Evolutionary conservation across 805 yeast genomes (phyloP), one percentile per base, ranked within the genome.

Genomic region (Candida taoyuanica): DNA sequence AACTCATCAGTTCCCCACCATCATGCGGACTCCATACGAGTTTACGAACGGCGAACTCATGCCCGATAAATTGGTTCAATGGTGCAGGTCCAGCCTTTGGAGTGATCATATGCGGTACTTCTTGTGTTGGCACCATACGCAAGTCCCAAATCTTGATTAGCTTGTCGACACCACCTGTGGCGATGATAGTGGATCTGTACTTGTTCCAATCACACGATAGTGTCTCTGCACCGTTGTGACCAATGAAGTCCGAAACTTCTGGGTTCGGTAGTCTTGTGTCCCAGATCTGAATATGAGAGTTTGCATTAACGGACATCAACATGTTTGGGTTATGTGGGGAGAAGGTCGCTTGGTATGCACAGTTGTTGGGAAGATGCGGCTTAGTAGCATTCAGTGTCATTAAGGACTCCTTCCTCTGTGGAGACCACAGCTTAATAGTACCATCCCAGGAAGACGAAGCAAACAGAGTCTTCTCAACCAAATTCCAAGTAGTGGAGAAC

Each of bases 391-490:
- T 56, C 31, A 86, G 64, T 1, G 89, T 81, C 40, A 78, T 33
- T 39, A 85, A 44, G 18, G 87, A 76, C 15, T 68, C 63, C 20
- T 59, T 63, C 40, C 88, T 65, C 28, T 60, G 59, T 0, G 93
- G 88, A 0, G 79, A 60, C 95, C 95, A 85, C 4, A 86, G 54
- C 59, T 85, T 86, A 27, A 89, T 73, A 0, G 83, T 66, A 0
- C 97, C 96, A 59, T 91, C 98, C 98, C 98, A 91, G 7, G 95
- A 82, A 19, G 89, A 74, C 15, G 91, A 73, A 28, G 82, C 78
- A 60, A 91, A 85, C 14, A 67, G 67, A 5, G 71, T 55, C 61
- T 87, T 84, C 46, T 79, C 82, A 4, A 78, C 73, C 42, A 81
- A 56, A 54, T 80, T 82, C 93, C 93, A 84, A 50, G 76, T 74